Conservation (phyloP, 2,329 filamentous ascomycete species). For the Myotisia sp. region DNA sequence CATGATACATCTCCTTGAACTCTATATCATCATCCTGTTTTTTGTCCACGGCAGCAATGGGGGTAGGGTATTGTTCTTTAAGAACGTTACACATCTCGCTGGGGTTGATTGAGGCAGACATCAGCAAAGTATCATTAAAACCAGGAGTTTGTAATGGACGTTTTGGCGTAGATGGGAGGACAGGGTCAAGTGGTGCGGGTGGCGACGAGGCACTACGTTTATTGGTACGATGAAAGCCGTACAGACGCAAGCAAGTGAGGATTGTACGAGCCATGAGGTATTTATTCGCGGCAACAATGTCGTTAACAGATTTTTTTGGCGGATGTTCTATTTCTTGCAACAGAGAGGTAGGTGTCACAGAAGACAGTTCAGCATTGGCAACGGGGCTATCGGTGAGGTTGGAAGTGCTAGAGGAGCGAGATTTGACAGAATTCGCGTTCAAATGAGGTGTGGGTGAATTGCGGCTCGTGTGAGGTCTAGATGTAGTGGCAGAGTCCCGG, state of each 20-base stretch:
- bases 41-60: background rate
- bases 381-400: slow-evolving; percentile 1
- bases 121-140: background rate
- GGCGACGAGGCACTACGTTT: slow-evolving; percentile 12
- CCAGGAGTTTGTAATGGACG: background rate
- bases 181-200: slow-evolving; percentile 3
- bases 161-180: slow-evolving; percentile 8
- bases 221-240: slow-evolving; percentile 26
- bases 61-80: too few species aligned
- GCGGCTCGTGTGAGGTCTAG: too few species aligned
- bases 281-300: slow-evolving; percentile 25
- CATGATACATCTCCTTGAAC: slow-evolving; percentile 32
- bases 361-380: background rate
- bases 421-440: background rate
- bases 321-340: background rate
- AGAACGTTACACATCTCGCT: too few species aligned
- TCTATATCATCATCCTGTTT: slow-evolving; percentile 25
- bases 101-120: background rate
- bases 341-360: too few species aligned
- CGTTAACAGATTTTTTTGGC: background rate
- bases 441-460: background rate
- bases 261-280: slow-evolving; percentile 29
- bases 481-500: background rate
- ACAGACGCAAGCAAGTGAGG: slow-evolving; percentile 31
- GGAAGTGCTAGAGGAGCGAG: slow-evolving; percentile 5